These are phyloP conservation scores for Neurospora sp. DNA, from an alignment of 495 filamentous ascomycete species.

Conservation along the genomic window DNA sequence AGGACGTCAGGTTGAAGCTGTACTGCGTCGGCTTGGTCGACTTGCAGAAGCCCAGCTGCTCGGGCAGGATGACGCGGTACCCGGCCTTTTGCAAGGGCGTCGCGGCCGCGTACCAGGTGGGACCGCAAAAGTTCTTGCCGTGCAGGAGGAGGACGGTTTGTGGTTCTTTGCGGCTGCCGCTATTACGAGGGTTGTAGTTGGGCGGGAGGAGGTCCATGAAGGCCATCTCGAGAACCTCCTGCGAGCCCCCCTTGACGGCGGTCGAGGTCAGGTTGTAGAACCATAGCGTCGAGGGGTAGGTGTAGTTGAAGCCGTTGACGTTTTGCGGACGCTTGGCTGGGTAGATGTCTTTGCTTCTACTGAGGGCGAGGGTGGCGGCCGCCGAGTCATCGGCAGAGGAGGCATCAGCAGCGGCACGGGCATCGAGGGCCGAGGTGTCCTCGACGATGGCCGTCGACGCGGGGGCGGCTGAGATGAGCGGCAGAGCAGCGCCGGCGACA, in stretches of 20 bases:
- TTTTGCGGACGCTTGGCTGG: conserved; percentile 15
- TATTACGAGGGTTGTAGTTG: conserved; percentile 1
- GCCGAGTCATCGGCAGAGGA: not conserved
- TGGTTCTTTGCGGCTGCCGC: conserved; percentile 3
- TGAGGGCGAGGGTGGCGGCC: conserved; percentile 7
- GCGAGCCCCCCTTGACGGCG: conserved; percentile 11
- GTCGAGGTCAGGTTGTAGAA: conserved; percentile 29
- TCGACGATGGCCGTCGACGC: not conserved
- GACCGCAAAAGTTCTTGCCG: conserved; percentile 37
- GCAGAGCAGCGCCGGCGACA: not conserved
- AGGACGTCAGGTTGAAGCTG: conserved; percentile 33
- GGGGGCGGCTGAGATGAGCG: not conserved
- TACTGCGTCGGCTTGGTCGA: conserved; percentile 33
- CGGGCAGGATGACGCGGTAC: conserved; percentile 35
- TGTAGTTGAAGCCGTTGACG: conserved; percentile 33
- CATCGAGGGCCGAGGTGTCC: not conserved
- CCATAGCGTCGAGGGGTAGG: conserved; percentile 33
- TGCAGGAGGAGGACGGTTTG: conserved; percentile 31
- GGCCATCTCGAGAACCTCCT: conserved; percentile 27
- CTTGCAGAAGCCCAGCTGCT: conserved; percentile 41
- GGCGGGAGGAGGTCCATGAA: conserved; percentile 34
- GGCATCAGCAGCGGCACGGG: not conserved
- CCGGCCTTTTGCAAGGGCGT: conserved; percentile 20
- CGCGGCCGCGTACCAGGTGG: conserved; percentile 32
- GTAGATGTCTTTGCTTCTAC: conserved; percentile 9